A percentile compares a stretch with the other conserved stretches of the same genome.
phyloP scores from a whole-genome alignment of 139 green algal species.

The Trebouxia sp. region DNA sequence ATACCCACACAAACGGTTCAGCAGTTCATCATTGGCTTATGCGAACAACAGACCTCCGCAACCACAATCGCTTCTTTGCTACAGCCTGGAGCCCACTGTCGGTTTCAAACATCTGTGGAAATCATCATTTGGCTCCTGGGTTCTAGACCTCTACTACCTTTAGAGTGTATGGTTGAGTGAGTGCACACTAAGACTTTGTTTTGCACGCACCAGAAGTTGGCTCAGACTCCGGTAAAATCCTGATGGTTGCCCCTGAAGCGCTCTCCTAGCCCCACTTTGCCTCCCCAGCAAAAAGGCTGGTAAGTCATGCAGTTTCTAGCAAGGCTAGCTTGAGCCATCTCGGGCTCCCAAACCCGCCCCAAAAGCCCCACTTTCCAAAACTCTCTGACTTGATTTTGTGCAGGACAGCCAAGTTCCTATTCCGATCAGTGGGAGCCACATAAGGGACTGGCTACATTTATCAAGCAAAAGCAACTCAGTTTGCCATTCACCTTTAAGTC shows the following conservation, averaged over 20 bases:
- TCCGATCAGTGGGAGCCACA: slow-evolving; percentile 25
- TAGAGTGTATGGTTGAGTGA: slow-evolving; percentile 25
- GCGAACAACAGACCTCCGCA: slow-evolving; percentile 22
- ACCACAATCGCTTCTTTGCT: slow-evolving; percentile 23
- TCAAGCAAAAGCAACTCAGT: slow-evolving; percentile 27
- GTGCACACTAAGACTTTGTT: slow-evolving; percentile 18
- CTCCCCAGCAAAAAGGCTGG: slow-evolving; percentile 17
- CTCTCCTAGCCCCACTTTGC: slow-evolving; percentile 24
- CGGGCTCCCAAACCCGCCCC: slow-evolving; percentile 13
- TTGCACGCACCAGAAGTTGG: slow-evolving; percentile 15
- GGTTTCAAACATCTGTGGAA: slow-evolving; percentile 25
- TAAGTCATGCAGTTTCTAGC: slow-evolving; percentile 25
- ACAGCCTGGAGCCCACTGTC: slow-evolving; percentile 20
- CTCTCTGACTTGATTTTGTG: slow-evolving; percentile 27
- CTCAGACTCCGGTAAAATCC: slow-evolving; percentile 27
- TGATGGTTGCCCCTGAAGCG: slow-evolving; percentile 24
- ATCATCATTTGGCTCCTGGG: slow-evolving; percentile 24
- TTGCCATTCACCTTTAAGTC: slow-evolving; percentile 30
- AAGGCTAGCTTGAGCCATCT: slow-evolving; percentile 24
- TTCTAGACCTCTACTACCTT: slow-evolving; percentile 23
- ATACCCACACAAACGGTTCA: slow-evolving; percentile 21
- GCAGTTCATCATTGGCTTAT: slow-evolving; percentile 1
- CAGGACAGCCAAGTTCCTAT: slow-evolving; percentile 22
- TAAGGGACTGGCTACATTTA: slow-evolving; percentile 26
- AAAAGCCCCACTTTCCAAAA: slow-evolving; percentile 29